Percentiles rank a stretch among this genome's conserved stretches.
phyloP scores from a whole-genome alignment of 2,329 filamentous ascomycete species.

The Calonectria pauciramosa region DNA sequence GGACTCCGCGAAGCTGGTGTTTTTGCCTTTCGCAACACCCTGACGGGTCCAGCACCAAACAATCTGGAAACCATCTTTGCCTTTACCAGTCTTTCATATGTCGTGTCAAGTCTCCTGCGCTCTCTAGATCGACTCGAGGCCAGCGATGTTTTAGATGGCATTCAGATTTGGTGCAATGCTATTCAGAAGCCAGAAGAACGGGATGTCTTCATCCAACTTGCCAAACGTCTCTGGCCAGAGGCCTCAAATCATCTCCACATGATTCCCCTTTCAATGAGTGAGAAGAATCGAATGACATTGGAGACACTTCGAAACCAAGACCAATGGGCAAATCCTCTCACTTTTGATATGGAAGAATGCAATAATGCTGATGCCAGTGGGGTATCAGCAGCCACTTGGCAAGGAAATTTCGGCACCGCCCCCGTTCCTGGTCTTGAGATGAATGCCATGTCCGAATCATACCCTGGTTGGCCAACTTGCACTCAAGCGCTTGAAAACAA shows the following conservation, averaged over 20 bases:
- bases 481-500: not conserved
- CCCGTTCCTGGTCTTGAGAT: not conserved
- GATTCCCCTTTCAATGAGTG: not conserved
- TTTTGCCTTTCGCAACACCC: conserved; percentile 33
- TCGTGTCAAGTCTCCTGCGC: conserved; percentile 27
- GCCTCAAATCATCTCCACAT: conserved; percentile 24
- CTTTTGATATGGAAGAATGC: not conserved
- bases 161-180: conserved; percentile 31
- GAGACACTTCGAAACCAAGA: not conserved
- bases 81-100: conserved; percentile 38
- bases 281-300: not conserved
- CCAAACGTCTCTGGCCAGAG: conserved; percentile 34
- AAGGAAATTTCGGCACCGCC: too few species aligned
- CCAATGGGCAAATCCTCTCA: not conserved
- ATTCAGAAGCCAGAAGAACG: conserved; percentile 25
- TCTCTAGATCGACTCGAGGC: not conserved
- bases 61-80: conserved; percentile 32
- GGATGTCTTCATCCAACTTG: conserved; percentile 21
- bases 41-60: conserved; percentile 14
- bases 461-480: not conserved
- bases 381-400: not conserved
- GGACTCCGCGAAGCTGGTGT: conserved; percentile 33
- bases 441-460: not conserved
- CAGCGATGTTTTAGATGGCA: conserved; percentile 23
- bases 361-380: not conserved